Percentiles rank a stretch among this genome's conserved stretches.
phyloP scores from a whole-genome alignment of 192 early-diverging fungal genomes.

The Coemansia sp. region DNA sequence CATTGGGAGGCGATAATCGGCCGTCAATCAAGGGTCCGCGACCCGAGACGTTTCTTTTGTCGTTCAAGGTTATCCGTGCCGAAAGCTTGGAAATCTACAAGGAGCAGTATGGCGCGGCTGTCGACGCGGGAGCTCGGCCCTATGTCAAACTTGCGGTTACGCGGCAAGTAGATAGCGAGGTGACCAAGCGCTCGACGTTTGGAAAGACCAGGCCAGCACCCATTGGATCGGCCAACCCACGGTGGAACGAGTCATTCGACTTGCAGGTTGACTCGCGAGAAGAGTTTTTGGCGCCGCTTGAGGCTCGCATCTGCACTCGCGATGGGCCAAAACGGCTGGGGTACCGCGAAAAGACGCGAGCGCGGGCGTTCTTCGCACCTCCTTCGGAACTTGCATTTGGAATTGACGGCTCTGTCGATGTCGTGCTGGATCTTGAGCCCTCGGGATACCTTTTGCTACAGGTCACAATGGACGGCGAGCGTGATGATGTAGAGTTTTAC shows the following conservation, averaged over 20 bases:
- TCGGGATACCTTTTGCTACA: constrained; percentile 69
- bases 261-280: constrained; percentile 58
- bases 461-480: constrained; percentile 78
- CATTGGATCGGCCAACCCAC: constrained; percentile 61
- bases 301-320: constrained; percentile 55
- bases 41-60: constrained; percentile 57
- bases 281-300: constrained; percentile 34
- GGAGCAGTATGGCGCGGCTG: constrained; percentile 56
- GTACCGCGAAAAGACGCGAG: constrained; percentile 57
- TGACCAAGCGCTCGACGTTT: constrained; percentile 61
- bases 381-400: constrained; percentile 46
- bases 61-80: constrained; percentile 70
- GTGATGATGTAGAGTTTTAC: constrained; percentile 82
- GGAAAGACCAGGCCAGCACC: constrained; percentile 58
- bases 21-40: constrained; percentile 27
- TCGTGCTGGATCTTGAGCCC: constrained; percentile 69
- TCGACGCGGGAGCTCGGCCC: constrained; percentile 44
- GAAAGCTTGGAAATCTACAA: constrained; percentile 68
- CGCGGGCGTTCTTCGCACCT: constrained; percentile 63
- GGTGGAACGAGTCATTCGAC: constrained; percentile 82
- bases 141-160: constrained; percentile 65
- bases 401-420: constrained; percentile 66
- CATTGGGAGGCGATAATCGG: constrained; percentile 45
- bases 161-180: constrained; percentile 45
- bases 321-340: constrained; percentile 54